Percentiles rank a stretch among this genome's conserved stretches.
These are phyloP conservation scores for Arthrobotrys iridis DNA, from an alignment of 2,329 filamentous ascomycete species.

Conservation along the genomic window DNA sequence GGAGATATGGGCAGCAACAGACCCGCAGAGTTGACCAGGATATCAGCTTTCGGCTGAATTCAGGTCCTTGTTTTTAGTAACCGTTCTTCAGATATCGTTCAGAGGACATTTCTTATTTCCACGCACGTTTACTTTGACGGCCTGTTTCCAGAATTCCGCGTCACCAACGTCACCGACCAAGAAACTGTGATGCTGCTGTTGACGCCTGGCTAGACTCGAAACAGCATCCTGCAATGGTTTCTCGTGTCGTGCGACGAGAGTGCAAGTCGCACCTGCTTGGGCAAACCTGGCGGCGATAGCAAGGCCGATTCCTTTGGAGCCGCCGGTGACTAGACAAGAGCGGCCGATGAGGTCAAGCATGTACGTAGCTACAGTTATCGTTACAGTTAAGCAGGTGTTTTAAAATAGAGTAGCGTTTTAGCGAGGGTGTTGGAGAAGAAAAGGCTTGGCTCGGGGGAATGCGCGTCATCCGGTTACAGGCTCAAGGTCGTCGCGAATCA, in stretches of 20 bases:
- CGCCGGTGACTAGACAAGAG: constrained; percentile 73
- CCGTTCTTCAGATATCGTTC: not conserved
- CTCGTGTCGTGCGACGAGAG: constrained; percentile 71
- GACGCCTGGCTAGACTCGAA: constrained; percentile 58
- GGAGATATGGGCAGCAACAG: not conserved
- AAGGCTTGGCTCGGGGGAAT: constrained; percentile 39
- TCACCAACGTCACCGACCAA: constrained; percentile 56
- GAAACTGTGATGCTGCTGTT: constrained; percentile 36
- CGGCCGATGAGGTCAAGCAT: constrained; percentile 45
- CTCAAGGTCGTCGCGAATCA: constrained; percentile 24
- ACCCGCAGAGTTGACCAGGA: constrained; percentile 84
- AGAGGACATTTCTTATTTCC: not conserved
- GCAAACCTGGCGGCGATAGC: constrained; percentile 75
- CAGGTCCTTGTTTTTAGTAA: not conserved
- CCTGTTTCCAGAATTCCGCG: constrained; percentile 56
- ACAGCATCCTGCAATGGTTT: constrained; percentile 63
- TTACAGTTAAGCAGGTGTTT: not conserved
- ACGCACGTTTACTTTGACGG: constrained; percentile 56
- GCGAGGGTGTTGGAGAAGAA: not conserved
- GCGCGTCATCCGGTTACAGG: constrained; percentile 42
- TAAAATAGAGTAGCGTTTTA: not conserved
- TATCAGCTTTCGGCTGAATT: constrained; percentile 61
- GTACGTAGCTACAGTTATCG: not conserved
- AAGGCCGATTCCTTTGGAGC: constrained; percentile 75
- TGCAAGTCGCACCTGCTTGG: constrained; percentile 69